phyloP scores from a whole-genome alignment of 2,329 filamentous ascomycete species.

The Claviceps quebecensis region DNA sequence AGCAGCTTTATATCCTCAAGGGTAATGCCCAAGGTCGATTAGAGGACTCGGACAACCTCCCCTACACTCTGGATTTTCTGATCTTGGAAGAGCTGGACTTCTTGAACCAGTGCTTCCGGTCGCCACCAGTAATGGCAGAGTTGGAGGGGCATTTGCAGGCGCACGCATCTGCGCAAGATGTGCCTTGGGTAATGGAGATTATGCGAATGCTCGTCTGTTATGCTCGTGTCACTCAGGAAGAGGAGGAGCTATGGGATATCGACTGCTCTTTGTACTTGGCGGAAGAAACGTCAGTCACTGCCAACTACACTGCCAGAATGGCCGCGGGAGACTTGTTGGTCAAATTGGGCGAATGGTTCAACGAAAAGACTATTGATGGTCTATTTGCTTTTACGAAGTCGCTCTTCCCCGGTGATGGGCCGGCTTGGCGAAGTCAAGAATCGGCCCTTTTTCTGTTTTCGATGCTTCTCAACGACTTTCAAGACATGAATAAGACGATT shows the following conservation, averaged over 20 bases:
- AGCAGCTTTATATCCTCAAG: constrained; percentile 64
- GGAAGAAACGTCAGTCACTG: constrained; percentile 86
- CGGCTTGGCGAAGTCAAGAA: constrained; percentile 54
- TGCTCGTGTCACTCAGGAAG: constrained; percentile 80
- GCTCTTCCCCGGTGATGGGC: constrained; percentile 46
- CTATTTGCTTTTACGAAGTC: constrained; percentile 63
- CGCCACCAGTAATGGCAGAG: constrained; percentile 76
- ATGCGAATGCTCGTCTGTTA: constrained; percentile 77
- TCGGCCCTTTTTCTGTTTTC: constrained; percentile 75
- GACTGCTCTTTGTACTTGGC: constrained; percentile 92
- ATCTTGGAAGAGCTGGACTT: constrained; percentile 92
- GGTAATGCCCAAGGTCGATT: constrained; percentile 75
- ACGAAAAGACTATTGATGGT: constrained; percentile 60
- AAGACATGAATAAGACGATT: constrained; percentile 62
- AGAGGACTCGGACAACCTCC: constrained; percentile 81
- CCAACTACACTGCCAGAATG: constrained; percentile 89
- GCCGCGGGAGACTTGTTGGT: constrained; percentile 86
- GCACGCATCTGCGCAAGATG: constrained; percentile 44
- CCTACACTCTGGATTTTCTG: constrained; percentile 87
- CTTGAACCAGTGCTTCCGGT: constrained; percentile 78
- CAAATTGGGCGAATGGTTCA: constrained; percentile 84
- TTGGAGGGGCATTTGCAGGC: constrained; percentile 65
- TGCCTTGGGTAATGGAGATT: constrained; percentile 74
- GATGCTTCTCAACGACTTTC: constrained; percentile 69
- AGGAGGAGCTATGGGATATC: constrained; percentile 91